Conservation (phyloP, 1,284 basidiomycete species). For the Ganoderma leucocontextum region DNA sequence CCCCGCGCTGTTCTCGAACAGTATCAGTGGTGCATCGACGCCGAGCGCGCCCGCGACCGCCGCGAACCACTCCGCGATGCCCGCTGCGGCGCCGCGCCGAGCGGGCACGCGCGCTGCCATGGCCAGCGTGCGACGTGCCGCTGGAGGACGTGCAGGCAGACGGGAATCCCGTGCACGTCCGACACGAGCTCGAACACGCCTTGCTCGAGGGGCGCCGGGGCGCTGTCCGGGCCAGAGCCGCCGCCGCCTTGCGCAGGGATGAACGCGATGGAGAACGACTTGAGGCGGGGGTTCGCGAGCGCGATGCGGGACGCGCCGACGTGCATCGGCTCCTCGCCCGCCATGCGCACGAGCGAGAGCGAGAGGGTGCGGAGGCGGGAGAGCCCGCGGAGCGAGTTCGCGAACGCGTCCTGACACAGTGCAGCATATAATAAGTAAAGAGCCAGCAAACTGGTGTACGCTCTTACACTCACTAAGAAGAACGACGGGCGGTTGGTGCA, state of each 20-base stretch:
- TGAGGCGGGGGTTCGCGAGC: conserved; percentile 67
- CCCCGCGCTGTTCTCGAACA: conserved; percentile 21
- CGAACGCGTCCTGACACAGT: conserved; percentile 43
- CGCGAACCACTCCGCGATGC: conserved; percentile 30
- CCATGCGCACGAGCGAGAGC: conserved; percentile 68
- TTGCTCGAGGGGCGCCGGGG: conserved; percentile 42
- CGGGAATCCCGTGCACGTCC: conserved; percentile 53
- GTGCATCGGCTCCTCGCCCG: conserved; percentile 67
- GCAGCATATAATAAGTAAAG: not conserved
- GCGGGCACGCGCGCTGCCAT: conserved; percentile 17
- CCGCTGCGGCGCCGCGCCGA: conserved; percentile 1
- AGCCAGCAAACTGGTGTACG: not conserved
- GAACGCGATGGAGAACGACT: conserved; percentile 68
- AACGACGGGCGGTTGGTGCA: conserved; percentile 76
- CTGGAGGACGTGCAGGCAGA: conserved; percentile 53
- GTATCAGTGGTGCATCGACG: conserved; percentile 22
- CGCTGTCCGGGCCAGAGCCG: conserved; percentile 41
- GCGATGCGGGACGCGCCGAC: conserved; percentile 68
- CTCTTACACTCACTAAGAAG: conserved; percentile 59
- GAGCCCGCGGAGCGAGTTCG: conserved; percentile 56
- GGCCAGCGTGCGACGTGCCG: conserved; percentile 49
- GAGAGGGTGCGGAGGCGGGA: conserved; percentile 65
- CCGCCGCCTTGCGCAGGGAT: conserved; percentile 47
- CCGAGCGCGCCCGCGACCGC: conserved; percentile 26
- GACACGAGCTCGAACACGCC: conserved; percentile 62